These are phyloP conservation scores for Colletotrichum liriopes DNA, from an alignment of 2,329 filamentous ascomycete species.

Conservation along the genomic window DNA sequence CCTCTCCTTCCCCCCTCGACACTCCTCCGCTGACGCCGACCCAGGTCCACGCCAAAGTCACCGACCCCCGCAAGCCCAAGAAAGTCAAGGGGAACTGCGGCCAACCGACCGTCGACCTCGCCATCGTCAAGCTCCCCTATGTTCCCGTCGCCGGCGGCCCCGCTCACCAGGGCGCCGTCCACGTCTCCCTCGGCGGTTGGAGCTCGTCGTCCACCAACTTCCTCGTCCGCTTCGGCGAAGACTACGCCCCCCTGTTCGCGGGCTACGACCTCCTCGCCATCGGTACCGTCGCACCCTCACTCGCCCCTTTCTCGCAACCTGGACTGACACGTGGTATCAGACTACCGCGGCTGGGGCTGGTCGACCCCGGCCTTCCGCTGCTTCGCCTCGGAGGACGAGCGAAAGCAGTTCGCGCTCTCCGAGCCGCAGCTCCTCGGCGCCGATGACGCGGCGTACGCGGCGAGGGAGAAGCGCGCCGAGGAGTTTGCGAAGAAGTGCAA, in stretches of 20 bases:
- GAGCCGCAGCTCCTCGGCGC: conserved; percentile 20
- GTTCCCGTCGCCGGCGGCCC: conserved; percentile 2
- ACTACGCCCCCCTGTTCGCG: conserved; percentile 14
- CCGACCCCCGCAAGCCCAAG: conserved; percentile 21
- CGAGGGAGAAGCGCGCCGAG: conserved; percentile 18
- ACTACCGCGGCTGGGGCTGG: conserved; percentile 27
- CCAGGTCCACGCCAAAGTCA: conserved; percentile 26
- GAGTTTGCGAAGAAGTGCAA: conserved; percentile 24
- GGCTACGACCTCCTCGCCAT: conserved; percentile 30
- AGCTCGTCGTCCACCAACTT: conserved; percentile 32
- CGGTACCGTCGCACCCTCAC: background rate
- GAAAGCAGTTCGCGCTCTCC: conserved; percentile 12
- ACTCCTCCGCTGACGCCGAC: background rate
- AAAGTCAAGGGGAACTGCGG: conserved; percentile 19
- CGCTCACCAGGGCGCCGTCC: conserved; percentile 9
- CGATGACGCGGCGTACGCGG: conserved; percentile 5
- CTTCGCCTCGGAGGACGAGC: conserved; percentile 26
- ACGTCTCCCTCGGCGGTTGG: conserved; percentile 27
- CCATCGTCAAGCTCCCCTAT: conserved; percentile 29
- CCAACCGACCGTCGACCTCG: conserved; percentile 18
- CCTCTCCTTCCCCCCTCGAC: background rate
- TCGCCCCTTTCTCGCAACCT: too few relatives aligned
- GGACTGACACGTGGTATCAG: background rate
- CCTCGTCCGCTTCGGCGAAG: conserved; percentile 25
- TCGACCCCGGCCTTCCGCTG: conserved; percentile 23